Conservation (phyloP, 192 early-diverging fungal genomes). For the Coemansia nantahalensis region DNA sequence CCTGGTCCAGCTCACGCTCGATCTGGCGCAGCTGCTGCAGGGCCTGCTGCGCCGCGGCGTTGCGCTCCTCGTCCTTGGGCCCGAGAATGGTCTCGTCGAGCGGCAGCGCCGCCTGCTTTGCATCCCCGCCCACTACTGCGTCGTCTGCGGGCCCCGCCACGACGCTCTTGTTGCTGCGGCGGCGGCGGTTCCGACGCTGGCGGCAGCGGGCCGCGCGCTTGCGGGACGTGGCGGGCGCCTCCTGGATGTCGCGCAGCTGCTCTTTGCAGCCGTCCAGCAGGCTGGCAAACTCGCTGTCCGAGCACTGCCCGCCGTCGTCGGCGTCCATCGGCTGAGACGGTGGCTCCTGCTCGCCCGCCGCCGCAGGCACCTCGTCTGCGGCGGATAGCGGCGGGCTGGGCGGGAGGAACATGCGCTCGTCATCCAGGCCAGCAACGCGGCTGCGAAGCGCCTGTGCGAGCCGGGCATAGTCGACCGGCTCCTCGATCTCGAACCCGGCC, state of each 20-base stretch:
- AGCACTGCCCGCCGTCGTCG: background rate
- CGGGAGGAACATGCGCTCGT: slow-evolving; percentile 31
- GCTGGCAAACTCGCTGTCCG: slow-evolving; percentile 35
- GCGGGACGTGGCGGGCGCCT: slow-evolving; percentile 1
- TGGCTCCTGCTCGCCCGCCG: no score
- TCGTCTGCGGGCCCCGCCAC: background rate
- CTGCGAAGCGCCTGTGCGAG: slow-evolving; percentile 30
- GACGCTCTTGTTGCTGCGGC: background rate
- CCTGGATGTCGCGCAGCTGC: slow-evolving; percentile 28
- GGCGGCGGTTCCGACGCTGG: slow-evolving; percentile 5
- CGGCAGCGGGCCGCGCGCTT: slow-evolving; percentile 2
- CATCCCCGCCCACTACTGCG: background rate
- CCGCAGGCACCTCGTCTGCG: background rate
- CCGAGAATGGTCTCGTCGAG: slow-evolving; percentile 37
- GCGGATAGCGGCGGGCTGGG: slow-evolving; percentile 18
- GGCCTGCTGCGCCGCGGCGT: background rate
- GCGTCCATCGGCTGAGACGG: background rate
- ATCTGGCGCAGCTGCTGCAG: slow-evolving; percentile 16
- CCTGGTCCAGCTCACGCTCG: slow-evolving; percentile 23
- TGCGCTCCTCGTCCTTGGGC: background rate
- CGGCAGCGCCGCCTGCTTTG: slow-evolving; percentile 6
- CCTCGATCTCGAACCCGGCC: slow-evolving; percentile 33
- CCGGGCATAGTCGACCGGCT: slow-evolving; percentile 33
- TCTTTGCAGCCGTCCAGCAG: slow-evolving; percentile 39
- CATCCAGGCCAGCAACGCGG: slow-evolving; percentile 28